These are phyloP conservation scores for Fusarium setosum DNA, from an alignment of 2,329 filamentous ascomycete genomes.

Conservation along the genomic window DNA sequence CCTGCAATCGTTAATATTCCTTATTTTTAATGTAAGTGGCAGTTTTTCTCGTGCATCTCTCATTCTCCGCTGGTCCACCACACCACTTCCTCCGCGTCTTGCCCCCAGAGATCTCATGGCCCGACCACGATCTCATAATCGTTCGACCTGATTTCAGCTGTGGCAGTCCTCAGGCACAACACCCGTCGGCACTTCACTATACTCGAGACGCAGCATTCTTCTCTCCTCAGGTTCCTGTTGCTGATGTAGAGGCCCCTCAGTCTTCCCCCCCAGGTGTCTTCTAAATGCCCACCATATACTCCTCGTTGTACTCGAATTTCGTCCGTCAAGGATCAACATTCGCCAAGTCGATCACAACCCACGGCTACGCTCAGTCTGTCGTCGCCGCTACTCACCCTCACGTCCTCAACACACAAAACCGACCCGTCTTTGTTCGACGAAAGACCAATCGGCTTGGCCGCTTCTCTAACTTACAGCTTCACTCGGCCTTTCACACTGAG, in stretches of 20 bases:
- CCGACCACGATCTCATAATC: constrained; percentile 44
- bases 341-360: constrained; percentile 93
- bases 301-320: constrained; percentile 79
- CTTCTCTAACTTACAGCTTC: constrained; percentile 70
- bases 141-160: constrained; percentile 37
- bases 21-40: constrained; percentile 71
- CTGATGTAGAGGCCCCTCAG: constrained; percentile 47
- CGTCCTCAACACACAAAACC: constrained; percentile 80
- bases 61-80: constrained; percentile 32
- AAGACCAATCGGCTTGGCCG: constrained; percentile 66
- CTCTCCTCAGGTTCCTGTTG: constrained; percentile 16
- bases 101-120: constrained; percentile 40
- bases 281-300: constrained; percentile 91
- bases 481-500: constrained; percentile 80
- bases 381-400: constrained; percentile 89
- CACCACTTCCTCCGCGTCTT: constrained; percentile 30
- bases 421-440: constrained; percentile 70
- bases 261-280: constrained; percentile 71
- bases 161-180: constrained; percentile 37
- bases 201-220: constrained; percentile 13
- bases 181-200: not conserved
- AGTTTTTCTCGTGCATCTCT: constrained; percentile 8
- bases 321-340: constrained; percentile 90
- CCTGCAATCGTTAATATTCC: constrained; percentile 79
- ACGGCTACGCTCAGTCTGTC: constrained; percentile 98